These are phyloP conservation scores for Pseudogymnoascus sp. DNA, from an alignment of 2,329 filamentous ascomycete species.

Conservation along the genomic window DNA sequence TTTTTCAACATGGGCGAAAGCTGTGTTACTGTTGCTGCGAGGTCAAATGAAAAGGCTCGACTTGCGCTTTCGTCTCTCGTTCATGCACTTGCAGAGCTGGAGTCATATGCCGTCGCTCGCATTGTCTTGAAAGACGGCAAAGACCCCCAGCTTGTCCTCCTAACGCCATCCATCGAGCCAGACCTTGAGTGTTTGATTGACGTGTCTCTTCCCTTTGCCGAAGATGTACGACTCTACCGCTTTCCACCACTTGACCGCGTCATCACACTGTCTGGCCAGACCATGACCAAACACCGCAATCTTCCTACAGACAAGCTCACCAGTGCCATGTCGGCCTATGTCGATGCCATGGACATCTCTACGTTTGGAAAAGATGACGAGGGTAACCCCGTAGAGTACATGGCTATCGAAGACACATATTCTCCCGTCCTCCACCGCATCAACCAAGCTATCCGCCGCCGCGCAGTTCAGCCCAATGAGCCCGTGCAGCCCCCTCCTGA, in stretches of 20 bases:
- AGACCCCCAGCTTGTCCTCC: conserved; percentile 64
- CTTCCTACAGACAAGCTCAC: conserved; percentile 67
- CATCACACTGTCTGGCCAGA: conserved; percentile 75
- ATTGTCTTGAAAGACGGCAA: conserved; percentile 78
- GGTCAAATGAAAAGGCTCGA: conserved; percentile 69
- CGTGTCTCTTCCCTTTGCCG: conserved; percentile 81
- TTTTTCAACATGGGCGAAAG: conserved; percentile 79
- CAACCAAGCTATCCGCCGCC: conserved; percentile 73
- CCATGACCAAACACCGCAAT: conserved; percentile 71
- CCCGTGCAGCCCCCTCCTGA: conserved; percentile 53
- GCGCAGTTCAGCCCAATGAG: conserved; percentile 65
- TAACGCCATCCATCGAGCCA: conserved; percentile 70
- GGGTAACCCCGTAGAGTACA: conserved; percentile 58
- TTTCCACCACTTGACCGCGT: conserved; percentile 87
- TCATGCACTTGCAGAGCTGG: conserved; percentile 74
- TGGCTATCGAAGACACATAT: conserved; percentile 70
- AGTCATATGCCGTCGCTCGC: conserved; percentile 77
- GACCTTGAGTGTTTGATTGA: conserved; percentile 83
- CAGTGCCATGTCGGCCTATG: conserved; percentile 79
- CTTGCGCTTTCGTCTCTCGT: conserved; percentile 84
- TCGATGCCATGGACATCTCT: conserved; percentile 86
- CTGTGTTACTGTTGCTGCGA: conserved; percentile 68
- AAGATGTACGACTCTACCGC: conserved; percentile 82
- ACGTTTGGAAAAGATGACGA: conserved; percentile 63
- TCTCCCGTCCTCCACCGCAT: conserved; percentile 83